Percentiles rank a stretch among this genome's conserved stretches.
Evolutionary conservation across 306 rosid genomes (phyloP).

Genomic region (Lathyrus tuberosus): DNA sequence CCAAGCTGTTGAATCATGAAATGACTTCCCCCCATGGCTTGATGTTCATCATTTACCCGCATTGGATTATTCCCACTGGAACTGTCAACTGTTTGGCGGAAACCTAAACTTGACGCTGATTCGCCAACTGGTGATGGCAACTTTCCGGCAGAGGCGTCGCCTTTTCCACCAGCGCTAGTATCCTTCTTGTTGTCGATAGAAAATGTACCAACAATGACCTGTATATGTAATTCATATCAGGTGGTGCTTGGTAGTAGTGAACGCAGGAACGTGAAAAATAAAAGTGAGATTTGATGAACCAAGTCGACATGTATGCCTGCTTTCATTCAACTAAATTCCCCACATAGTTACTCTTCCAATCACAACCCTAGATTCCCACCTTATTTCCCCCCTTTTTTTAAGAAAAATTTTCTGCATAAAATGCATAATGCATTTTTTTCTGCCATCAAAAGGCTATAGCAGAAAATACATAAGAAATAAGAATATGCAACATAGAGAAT

Average conservation of each 20-base stretch:
- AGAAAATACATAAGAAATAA: slow-evolving; percentile 28
- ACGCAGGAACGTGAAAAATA: neutral
- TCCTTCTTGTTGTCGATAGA: slow-evolving; percentile 72
- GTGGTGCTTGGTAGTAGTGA: slow-evolving; percentile 21
- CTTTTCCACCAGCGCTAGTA: slow-evolving; percentile 55
- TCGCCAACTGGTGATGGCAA: slow-evolving; percentile 67
- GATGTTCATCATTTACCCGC: slow-evolving; percentile 73
- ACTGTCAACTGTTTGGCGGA: slow-evolving; percentile 61
- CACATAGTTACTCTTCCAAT: slow-evolving; percentile 11
- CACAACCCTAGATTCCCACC: slow-evolving; percentile 9
- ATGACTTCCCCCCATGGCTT: slow-evolving; percentile 69
- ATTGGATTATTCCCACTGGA: slow-evolving; percentile 63
- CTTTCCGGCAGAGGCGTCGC: slow-evolving; percentile 66
- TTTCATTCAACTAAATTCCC: neutral
- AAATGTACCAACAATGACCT: slow-evolving; percentile 93
- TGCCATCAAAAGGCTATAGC: slow-evolving; percentile 34
- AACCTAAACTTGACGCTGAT: slow-evolving; percentile 59
- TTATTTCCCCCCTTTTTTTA: neutral
- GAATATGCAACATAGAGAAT: slow-evolving; percentile 23
- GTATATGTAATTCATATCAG: slow-evolving; percentile 32
- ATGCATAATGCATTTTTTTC: slow-evolving; percentile 19
- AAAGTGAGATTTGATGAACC: slow-evolving; percentile 26
- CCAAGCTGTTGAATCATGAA: slow-evolving; percentile 78
- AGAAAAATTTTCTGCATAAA: neutral
- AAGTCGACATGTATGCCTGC: neutral